Percentiles rank a stretch among this genome's conserved stretches.
These are phyloP conservation scores for Aspergillus carlsbadensis DNA, from an alignment of 495 filamentous ascomycete species.

Conservation along the genomic window DNA sequence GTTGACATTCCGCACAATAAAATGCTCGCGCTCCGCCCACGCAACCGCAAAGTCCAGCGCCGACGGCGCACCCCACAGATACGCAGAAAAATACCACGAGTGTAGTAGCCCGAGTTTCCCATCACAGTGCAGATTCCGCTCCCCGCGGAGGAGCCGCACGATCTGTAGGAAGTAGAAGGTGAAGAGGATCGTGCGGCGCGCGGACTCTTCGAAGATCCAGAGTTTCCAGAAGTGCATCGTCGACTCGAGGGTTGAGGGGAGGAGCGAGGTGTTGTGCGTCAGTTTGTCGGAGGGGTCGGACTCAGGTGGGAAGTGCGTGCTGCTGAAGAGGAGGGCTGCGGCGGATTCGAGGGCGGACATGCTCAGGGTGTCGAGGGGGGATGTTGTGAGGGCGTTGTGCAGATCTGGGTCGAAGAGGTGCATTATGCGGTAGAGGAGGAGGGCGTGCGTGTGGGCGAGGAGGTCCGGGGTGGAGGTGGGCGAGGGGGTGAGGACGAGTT, in stretches of 20 bases:
- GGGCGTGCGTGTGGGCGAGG: slow-evolving; percentile 32
- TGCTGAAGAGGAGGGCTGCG: slow-evolving; percentile 17
- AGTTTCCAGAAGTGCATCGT: slow-evolving; percentile 39
- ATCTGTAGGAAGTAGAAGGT: slow-evolving; percentile 38
- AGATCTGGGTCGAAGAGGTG: slow-evolving; percentile 59
- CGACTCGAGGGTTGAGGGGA: slow-evolving; percentile 20
- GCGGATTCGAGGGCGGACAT: slow-evolving; percentile 37
- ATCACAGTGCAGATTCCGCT: slow-evolving; percentile 29
- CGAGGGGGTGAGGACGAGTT: slow-evolving; percentile 33
- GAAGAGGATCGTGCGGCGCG: slow-evolving; percentile 44
- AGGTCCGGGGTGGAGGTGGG: slow-evolving; percentile 27
- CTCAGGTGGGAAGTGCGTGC: slow-evolving; percentile 21
- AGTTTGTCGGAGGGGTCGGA: background rate
- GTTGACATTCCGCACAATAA: slow-evolving; percentile 40
- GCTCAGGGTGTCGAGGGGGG: slow-evolving; percentile 40
- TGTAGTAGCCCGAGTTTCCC: slow-evolving; percentile 32
- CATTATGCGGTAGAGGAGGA: slow-evolving; percentile 46
- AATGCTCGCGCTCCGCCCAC: slow-evolving; percentile 46
- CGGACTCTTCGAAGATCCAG: slow-evolving; percentile 49
- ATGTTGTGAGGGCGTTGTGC: slow-evolving; percentile 32
- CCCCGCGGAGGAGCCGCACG: slow-evolving; percentile 34
- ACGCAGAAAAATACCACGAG: slow-evolving; percentile 44
- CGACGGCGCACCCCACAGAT: slow-evolving; percentile 46
- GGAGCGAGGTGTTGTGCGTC: background rate
- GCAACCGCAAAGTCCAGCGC: slow-evolving; percentile 46